Base-by-base conservation (phyloP, 805 yeast genomes). In the Metschnikowia picachoensis region DNA sequence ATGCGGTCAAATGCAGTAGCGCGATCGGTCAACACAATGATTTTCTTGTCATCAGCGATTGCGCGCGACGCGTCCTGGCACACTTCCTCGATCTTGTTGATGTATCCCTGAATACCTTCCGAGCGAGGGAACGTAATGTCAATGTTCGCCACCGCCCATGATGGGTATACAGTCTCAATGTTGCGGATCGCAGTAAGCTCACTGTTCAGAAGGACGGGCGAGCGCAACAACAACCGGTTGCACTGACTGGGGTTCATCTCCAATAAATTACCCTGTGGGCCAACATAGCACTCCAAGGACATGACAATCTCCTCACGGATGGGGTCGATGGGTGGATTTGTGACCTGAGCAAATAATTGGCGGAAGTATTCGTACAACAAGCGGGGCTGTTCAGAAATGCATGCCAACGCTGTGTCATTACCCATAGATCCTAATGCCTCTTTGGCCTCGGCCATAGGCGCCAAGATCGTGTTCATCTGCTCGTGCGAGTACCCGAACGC, bases 361-460 rank as follows among this genome's bases (percentile, higher is more conserved):
- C 96, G 83, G 77, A 92, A 94, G 72, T 92, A 92, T 61, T 94
- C 99, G 66, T 87, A 92, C 52, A 89, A 73, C 52, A 94, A 71
- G 56, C 84, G 85, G 36, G 99, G 98, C 68, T 90, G 95, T 63
- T 87, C 92, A 33, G 96, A 85, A 57, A 92, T 72, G 70, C 99
- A 94, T 0, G 98, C 98, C 54, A 92, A 75, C 11, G 98, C 95
- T 42, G 94, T 82, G 64, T 92, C 99, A 63, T 92, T 92, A 76
- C 99, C 99, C 99, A 92, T 92, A 15, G 97, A 91, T 14, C 99
- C 98, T 43, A 92, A 76, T 11, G 97, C 90, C 71, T 92, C 99
- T 64, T 91, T 92, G 50, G 92, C 96, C 56, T 81, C 85, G 35
- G 95, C 97, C 99, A 92, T 94, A 51, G 98, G 98, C 8, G 86